Evolutionary conservation across 441 rosid genomes (phyloP), one percentile per base, ranked within the genome.

Genomic region (Eruca vesicaria): DNA sequence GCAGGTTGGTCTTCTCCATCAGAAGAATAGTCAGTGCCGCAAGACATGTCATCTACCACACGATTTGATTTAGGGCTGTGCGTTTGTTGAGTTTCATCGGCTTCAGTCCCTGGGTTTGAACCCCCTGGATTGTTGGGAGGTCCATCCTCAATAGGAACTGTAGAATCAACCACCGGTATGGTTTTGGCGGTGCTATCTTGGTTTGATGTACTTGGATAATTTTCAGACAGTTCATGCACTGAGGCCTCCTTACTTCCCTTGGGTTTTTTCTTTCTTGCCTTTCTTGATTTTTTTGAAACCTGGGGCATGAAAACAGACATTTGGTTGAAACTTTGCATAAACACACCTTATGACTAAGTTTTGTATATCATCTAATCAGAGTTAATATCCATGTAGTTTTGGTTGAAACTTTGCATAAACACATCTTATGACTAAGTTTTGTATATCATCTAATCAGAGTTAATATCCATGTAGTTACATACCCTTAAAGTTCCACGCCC

Each of bases 401-500:
- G 66, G 65, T 55, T 38, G 31, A 64, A 31, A 68, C 19, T 38
- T 65, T 62, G 62, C 38, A 74, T 50, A 50, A 15, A 58, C 38
- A 61, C 38, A 29, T 21, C 35, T 28, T 32, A 3, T 59, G 16
- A 9, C 14, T 11, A 12, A 32, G 32, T 26, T 65, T 18, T 48
- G 35, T 23, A 35, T 58, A 33, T 33, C 58, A 74, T 63, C 15
- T 20, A 41, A 14, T 9, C 33, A 63, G 38, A 48, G 59, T 64
- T 20, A 38, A 69, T 11, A 69, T 18, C 64, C 29, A 52, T 58
- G 50, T 43, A 64, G 18, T 23, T 32, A 68, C 90, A 81, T 87
- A 96, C 99, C 93, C 99, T 91, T 74, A 96, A 82, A 67, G 93
- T 84, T 70, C 97, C 99, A 66, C 96, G 93, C 67, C 82, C 85